Percentiles rank a stretch among this genome's conserved stretches.
Evolutionary conservation across 306 rosid genomes (phyloP).

Genomic region (Pterocarpus santalinus): DNA sequence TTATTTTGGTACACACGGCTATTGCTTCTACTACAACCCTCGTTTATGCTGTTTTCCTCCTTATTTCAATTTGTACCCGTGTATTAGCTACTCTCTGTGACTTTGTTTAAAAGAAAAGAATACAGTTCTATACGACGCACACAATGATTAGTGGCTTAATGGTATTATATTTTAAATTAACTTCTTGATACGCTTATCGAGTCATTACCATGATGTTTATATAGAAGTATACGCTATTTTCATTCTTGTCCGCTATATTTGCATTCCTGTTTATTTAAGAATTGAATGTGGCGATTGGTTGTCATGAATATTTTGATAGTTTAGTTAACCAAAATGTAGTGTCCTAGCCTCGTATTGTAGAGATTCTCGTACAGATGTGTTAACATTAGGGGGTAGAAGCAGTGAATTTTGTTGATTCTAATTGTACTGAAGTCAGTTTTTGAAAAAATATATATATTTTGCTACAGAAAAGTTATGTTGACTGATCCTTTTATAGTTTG

Average conservation of each 20-base stretch:
- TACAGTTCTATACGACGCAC: neutral
- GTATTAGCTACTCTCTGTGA: neutral
- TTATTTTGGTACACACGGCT: neutral
- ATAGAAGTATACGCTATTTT: neutral
- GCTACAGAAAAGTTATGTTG: too few species aligned
- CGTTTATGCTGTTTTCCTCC: neutral
- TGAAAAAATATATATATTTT: too few species aligned
- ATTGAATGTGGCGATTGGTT: neutral
- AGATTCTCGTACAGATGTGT: too few species aligned
- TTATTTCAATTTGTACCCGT: neutral
- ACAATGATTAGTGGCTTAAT: neutral
- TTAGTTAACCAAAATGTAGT: too few species aligned
- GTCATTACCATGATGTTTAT: neutral
- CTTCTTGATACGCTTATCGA: neutral
- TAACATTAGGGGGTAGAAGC: too few species aligned
- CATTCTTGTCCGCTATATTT: too few species aligned
- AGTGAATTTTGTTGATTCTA: too few species aligned
- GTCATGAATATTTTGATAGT: neutral
- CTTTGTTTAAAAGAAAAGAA: neutral
- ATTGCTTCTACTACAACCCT: slow-evolving; percentile 28
- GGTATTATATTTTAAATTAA: neutral
- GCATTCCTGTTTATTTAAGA: too few species aligned
- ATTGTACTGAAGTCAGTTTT: too few species aligned
- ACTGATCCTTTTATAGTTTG: too few species aligned
- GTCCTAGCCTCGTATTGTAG: too few species aligned